Conservation (phyloP, 139 green algal species). For the Nannochloris sp. region DNA sequence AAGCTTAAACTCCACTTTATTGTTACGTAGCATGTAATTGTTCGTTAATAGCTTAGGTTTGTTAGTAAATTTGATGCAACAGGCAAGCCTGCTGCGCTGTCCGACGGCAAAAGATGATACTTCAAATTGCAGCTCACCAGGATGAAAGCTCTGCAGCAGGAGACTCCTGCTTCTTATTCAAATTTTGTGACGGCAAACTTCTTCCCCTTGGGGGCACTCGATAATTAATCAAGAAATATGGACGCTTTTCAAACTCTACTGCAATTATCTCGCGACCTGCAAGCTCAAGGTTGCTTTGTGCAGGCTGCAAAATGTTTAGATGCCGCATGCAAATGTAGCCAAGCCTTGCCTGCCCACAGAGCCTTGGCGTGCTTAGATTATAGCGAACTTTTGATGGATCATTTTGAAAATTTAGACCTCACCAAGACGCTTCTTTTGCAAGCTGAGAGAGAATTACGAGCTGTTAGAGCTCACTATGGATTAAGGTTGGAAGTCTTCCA, state of each 20-base stretch:
- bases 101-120: too few relatives aligned
- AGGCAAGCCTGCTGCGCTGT: too few relatives aligned
- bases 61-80: too few relatives aligned
- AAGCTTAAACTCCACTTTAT: too few relatives aligned
- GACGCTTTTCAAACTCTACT: conserved; percentile 11
- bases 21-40: too few relatives aligned
- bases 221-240: too few relatives aligned
- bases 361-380: conserved; percentile 6
- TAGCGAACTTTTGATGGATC: conserved; percentile 12
- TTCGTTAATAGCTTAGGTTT: too few relatives aligned
- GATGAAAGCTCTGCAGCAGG: too few relatives aligned
- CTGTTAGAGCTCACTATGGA: neutral
- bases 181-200: too few relatives aligned
- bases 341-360: neutral
- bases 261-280: conserved; percentile 3
- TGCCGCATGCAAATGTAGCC: neutral
- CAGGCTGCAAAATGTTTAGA: conserved; percentile 10
- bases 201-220: too few relatives aligned
- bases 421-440: neutral
- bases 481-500: conserved; percentile 2
- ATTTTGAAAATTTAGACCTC: conserved; percentile 19
- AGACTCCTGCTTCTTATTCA: too few relatives aligned
- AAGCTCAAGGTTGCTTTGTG: neutral
- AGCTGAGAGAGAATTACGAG: conserved; percentile 4
- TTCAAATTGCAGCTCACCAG: too few relatives aligned